These are phyloP conservation scores for Thelonectria discophora DNA, from an alignment of 2,329 filamentous ascomycete species.

Conservation along the genomic window DNA sequence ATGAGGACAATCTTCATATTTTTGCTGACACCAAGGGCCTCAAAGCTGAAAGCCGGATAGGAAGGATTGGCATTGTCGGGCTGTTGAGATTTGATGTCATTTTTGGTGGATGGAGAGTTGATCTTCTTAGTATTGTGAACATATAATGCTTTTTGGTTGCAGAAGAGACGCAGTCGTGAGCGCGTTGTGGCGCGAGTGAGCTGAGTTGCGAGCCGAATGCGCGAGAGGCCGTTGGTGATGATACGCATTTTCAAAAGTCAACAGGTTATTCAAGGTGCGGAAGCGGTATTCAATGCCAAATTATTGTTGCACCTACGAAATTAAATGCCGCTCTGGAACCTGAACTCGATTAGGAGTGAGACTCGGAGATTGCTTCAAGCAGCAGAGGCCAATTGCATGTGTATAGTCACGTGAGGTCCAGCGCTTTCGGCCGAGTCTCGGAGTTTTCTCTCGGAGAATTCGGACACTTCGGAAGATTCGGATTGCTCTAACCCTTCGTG, in stretches of 20 bases:
- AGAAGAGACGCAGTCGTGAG: not conserved
- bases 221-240: not conserved
- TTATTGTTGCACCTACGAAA: not conserved
- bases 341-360: too few species aligned
- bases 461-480: too few species aligned
- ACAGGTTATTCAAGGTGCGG: not conserved
- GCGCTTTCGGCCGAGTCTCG: not conserved
- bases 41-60: constrained; percentile 39
- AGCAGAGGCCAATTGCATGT: not conserved
- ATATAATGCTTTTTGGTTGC: not conserved
- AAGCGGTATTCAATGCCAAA: not conserved
- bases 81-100: not conserved
- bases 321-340: not conserved
- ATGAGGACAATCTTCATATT: constrained; percentile 41
- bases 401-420: not conserved
- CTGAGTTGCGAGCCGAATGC: not conserved
- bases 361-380: not conserved
- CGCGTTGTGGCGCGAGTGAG: not conserved
- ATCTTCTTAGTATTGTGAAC: not conserved
- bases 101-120: not conserved
- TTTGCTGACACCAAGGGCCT: constrained; percentile 42
- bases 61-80: constrained; percentile 23
- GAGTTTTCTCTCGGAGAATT: not conserved
- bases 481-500: too few species aligned
- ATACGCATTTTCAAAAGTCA: constrained; percentile 3